Percentiles rank a stretch among this genome's conserved stretches.
phyloP scores from a whole-genome alignment of 805 yeast genomes.

The Groenewaldozyma tartarivorans region DNA sequence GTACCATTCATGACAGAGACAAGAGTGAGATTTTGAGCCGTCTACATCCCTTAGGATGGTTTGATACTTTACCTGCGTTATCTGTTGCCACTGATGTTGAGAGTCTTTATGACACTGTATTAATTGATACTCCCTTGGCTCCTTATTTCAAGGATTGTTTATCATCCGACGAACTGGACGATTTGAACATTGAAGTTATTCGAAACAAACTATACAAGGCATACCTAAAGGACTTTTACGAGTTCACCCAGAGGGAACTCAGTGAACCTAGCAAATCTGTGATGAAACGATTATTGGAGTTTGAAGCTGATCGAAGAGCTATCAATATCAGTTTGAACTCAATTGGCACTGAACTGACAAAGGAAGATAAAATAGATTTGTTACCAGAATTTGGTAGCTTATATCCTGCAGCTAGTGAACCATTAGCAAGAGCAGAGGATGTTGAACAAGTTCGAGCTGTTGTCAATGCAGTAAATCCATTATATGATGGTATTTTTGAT shows the following conservation, averaged over 20 bases:
- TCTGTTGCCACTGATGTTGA: conserved; percentile 93
- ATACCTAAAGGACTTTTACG: conserved; percentile 76
- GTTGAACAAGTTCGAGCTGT: conserved; percentile 62
- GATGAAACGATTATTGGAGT: conserved; percentile 67
- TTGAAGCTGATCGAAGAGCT: conserved; percentile 93
- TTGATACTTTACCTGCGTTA: conserved; percentile 91
- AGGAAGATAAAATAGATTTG: conserved; percentile 59
- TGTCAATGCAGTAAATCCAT: conserved; percentile 21
- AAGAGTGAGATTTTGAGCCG: conserved; percentile 77
- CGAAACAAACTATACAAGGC: conserved; percentile 89
- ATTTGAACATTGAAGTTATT: conserved; percentile 87
- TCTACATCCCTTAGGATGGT: conserved; percentile 98
- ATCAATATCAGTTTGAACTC: conserved; percentile 89
- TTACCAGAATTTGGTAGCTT: conserved; percentile 79
- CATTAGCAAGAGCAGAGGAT: conserved; percentile 71
- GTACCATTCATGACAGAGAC: conserved; percentile 93
- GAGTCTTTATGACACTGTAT: conserved; percentile 82
- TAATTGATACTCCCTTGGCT: conserved; percentile 95
- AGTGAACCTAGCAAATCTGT: conserved; percentile 71
- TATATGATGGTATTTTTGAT: conserved; percentile 36
- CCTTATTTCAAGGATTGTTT: conserved; percentile 90
- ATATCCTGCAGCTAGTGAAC: conserved; percentile 66
- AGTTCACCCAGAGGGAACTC: conserved; percentile 50
- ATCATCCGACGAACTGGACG: conserved; percentile 78
- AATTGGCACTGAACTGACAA: conserved; percentile 68